Evolutionary conservation across 208 protist species (phyloP), one percentile per base, ranked within the genome.

Genomic region (Acanthamoeba healyi): DNA sequence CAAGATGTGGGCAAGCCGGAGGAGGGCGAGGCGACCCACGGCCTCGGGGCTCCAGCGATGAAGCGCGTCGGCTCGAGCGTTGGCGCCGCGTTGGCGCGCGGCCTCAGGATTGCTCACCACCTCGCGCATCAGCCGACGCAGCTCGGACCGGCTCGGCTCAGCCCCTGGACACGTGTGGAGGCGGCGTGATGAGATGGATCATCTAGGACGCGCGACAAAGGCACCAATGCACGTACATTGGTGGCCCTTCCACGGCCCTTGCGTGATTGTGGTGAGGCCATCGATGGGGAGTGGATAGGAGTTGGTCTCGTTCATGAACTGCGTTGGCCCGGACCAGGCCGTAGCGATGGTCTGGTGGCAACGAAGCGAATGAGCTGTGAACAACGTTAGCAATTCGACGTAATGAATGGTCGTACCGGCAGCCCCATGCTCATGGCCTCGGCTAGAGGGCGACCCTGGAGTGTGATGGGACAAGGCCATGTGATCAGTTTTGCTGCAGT

Each of bases 351-450:
- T 65, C 84, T 91, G 54, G 36, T 58, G 77, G 5, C 5, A 32
- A 0, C 24, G 0, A 51, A 29, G 1, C 22, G 36, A 40, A 67
- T 70, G 44, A 90, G 24, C n/a, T n/a, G n/a, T n/a, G n/a, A n/a
- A n/a, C n/a, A n/a, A n/a, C n/a, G n/a, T n/a, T n/a, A n/a, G n/a
- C n/a, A n/a, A n/a, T n/a, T 49, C 9, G 44, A 4, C 4, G 44
- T 49, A 49, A 1, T 17, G 7, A 17, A 54, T 54, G 44, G 5
- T 9, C 84, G 12, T 14, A 93, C 88, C 14, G 96, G 96, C 10
- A 97, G 74, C 2, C 88, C 92, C 95, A 97, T 96, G 14, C 96
- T 89, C 96, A 97, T 97, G 10, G 96, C 97, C 63, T 98, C 96
- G 26, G 94, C 92, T 42, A 96, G 94, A 6, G 97, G 97, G 12